These are phyloP conservation scores for Eimeria acervulina DNA, from an alignment of 169 alveolate genomes.

Conservation along the genomic window DNA sequence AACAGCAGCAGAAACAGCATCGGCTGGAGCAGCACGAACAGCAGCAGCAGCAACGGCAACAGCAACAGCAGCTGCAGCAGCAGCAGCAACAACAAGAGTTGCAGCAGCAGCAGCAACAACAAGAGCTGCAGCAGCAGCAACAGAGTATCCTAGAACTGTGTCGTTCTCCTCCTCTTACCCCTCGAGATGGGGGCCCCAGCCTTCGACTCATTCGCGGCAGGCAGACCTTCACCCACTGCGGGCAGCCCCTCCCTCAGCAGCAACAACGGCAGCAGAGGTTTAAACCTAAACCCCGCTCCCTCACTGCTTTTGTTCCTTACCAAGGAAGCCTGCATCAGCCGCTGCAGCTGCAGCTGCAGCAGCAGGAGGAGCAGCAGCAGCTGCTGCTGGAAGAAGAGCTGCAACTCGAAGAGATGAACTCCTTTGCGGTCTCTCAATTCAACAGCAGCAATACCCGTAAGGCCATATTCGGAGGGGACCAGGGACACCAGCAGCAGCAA, in stretches of 20 bases:
- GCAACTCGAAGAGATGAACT: background rate
- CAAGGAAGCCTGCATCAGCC: constrained; percentile 42
- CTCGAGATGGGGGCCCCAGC: background rate
- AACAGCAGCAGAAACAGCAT: background rate
- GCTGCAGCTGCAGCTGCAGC: constrained; percentile 15
- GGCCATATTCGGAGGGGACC: background rate
- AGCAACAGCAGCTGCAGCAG: background rate
- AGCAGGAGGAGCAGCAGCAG: background rate
- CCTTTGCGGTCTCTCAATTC: background rate
- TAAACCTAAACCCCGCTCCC: background rate
- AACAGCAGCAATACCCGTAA: background rate
- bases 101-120: background rate
- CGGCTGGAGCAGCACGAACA: background rate
- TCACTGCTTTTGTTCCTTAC: constrained; percentile 30
- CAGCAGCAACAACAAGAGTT: background rate
- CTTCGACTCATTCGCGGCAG: background rate
- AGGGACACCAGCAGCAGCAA: background rate
- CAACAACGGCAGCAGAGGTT: background rate
- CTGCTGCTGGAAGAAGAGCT: background rate
- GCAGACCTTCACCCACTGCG: background rate
- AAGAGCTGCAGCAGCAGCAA: background rate
- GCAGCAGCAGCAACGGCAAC: background rate
- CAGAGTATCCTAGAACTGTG: background rate
- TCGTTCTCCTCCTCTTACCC: background rate
- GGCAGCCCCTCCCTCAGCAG: background rate